Conservation (phyloP, 2,329 filamentous ascomycete genomes). For the Juglanconis oblonga region DNA sequence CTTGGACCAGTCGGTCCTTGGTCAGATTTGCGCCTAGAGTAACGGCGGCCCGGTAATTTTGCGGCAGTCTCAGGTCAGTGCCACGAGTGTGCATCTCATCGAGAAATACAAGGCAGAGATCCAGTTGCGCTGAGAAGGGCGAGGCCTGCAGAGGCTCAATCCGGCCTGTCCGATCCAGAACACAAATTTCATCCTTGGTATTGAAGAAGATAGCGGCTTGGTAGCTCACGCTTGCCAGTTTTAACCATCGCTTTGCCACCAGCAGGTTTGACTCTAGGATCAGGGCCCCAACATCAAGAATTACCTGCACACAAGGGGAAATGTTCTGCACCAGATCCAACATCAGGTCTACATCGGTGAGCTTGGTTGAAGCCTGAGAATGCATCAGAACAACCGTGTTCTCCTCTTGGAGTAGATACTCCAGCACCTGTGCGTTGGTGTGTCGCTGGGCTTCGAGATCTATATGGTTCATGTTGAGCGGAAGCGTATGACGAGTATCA, state of each 20-base stretch:
- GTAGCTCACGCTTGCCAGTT: neutral
- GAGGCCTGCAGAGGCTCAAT: constrained; percentile 54
- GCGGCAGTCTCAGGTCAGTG: constrained; percentile 63
- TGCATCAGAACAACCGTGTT: constrained; percentile 40
- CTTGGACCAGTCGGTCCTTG: constrained; percentile 69
- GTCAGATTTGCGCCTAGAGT: constrained; percentile 63
- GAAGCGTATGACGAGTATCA: constrained; percentile 58
- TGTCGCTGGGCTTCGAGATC: constrained; percentile 54
- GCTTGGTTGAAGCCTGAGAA: neutral
- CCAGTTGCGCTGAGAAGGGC: constrained; percentile 53
- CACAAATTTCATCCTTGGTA: constrained; percentile 50
- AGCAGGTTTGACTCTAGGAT: constrained; percentile 60
- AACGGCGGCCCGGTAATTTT: constrained; percentile 59
- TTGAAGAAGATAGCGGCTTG: constrained; percentile 58
- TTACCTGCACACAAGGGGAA: constrained; percentile 45
- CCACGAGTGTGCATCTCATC: constrained; percentile 71
- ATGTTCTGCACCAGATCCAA: constrained; percentile 43
- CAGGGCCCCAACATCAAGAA: constrained; percentile 70
- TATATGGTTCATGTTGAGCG: constrained; percentile 51
- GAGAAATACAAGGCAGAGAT: constrained; percentile 62
- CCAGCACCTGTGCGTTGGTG: constrained; percentile 66
- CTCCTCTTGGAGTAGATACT: constrained; percentile 52
- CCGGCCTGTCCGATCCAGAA: constrained; percentile 46
- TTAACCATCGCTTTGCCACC: constrained; percentile 54
- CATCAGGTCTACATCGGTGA: constrained; percentile 36